Evolutionary conservation across 257 asterid genomes (phyloP).

Genomic region (Perilla frutescens): DNA sequence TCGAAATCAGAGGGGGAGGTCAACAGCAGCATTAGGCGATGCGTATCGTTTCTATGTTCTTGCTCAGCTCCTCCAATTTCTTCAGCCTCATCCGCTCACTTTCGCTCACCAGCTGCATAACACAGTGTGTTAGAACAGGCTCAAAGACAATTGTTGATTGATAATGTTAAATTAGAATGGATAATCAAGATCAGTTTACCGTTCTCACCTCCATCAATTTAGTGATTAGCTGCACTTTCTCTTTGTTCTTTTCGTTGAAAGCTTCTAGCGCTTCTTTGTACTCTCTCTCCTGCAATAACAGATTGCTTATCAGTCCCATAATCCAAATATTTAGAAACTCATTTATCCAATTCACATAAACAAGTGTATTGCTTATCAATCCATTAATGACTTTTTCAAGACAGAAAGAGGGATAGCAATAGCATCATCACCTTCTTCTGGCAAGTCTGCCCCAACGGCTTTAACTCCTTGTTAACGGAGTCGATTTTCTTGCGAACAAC

Average conservation of each 20-base stretch:
- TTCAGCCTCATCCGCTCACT: slow-evolving; percentile 91
- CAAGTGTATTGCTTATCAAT: not conserved
- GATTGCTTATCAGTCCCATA: not conserved
- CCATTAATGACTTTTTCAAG: not conserved
- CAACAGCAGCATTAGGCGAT: slow-evolving; percentile 42
- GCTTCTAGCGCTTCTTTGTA: slow-evolving; percentile 98
- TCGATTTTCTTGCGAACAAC: slow-evolving; percentile 84
- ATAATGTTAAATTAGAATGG: not conserved
- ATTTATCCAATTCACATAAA: not conserved
- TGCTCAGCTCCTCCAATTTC: slow-evolving; percentile 99
- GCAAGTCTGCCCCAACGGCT: slow-evolving; percentile 88
- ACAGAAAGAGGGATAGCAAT: not conserved
- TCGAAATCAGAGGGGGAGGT: slow-evolving; percentile 50
- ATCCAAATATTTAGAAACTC: not conserved
- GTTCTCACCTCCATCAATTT: slow-evolving; percentile 94
- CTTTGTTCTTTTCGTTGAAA: slow-evolving; percentile 95
- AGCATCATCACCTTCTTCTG: slow-evolving; percentile 80
- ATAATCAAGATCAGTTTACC: not conserved
- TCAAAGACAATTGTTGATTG: no score
- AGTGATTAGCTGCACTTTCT: slow-evolving; percentile 88
- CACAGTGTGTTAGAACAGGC: not conserved
- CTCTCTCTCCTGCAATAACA: slow-evolving; percentile 74
- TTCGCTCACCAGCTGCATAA: slow-evolving; percentile 85
- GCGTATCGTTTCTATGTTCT: slow-evolving; percentile 85
- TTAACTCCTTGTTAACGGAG: slow-evolving; percentile 82